Conservation (phyloP, 495 filamentous ascomycete genomes). For the Physcia stellaris region DNA sequence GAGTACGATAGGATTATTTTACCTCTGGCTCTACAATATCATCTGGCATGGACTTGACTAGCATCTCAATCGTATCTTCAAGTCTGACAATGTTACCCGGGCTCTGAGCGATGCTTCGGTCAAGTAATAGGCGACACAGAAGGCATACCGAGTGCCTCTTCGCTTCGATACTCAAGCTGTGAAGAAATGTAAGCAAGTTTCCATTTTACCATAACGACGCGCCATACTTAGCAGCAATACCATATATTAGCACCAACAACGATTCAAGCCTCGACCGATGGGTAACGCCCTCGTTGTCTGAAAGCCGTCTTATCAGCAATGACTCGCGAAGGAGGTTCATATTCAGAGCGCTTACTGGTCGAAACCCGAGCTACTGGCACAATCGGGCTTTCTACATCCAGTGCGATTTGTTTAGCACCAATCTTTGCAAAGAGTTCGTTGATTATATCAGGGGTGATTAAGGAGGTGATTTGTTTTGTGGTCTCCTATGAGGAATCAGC, state of each 20-base stretch:
- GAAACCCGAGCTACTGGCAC: too few species aligned
- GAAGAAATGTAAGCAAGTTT: too few species aligned
- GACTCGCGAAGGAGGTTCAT: too few species aligned
- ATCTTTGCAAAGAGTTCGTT: slow-evolving; percentile 11
- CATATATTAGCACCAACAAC: too few species aligned
- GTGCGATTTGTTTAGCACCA: slow-evolving; percentile 10
- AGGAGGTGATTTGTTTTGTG: slow-evolving; percentile 6
- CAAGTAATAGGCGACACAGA: slow-evolving; percentile 43
- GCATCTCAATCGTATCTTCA: slow-evolving; percentile 28
- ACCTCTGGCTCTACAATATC: slow-evolving; percentile 22
- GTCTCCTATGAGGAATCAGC: too few species aligned
- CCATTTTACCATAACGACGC: too few species aligned
- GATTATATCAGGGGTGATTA: slow-evolving; percentile 6
- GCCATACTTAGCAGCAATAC: too few species aligned
- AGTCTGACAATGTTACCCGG: slow-evolving; percentile 26
- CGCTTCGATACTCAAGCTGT: slow-evolving; percentile 1
- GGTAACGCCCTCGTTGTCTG: too few species aligned
- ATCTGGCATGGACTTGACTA: slow-evolving; percentile 26
- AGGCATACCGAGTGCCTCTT: slow-evolving; percentile 5
- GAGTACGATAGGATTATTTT: slow-evolving; percentile 2
- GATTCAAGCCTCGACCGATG: too few species aligned
- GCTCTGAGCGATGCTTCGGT: slow-evolving; percentile 34
- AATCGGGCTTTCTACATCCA: slow-evolving; percentile 7
- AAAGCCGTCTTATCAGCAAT: too few species aligned
- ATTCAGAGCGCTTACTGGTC: too few species aligned